These are phyloP conservation scores for Dothideomycetidae sp. DNA, from an alignment of 2,329 filamentous ascomycete species.

Conservation along the genomic window DNA sequence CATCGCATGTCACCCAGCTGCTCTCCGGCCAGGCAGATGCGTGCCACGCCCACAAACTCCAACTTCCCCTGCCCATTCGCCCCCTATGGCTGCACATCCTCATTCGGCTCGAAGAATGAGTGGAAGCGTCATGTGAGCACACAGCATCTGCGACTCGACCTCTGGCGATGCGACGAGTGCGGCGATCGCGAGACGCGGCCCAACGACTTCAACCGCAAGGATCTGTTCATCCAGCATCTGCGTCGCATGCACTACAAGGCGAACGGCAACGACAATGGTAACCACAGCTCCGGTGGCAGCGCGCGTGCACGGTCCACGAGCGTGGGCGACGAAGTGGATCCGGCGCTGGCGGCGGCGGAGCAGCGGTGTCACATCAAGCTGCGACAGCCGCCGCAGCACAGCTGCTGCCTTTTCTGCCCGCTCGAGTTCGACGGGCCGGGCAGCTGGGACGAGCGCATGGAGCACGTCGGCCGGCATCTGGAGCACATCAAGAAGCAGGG, in stretches of 20 bases:
- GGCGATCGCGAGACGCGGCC: slow-evolving; percentile 17
- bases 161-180: slow-evolving; percentile 62
- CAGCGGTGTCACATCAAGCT: slow-evolving; percentile 49
- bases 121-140: slow-evolving; percentile 83
- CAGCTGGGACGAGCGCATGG: slow-evolving; percentile 72
- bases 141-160: slow-evolving; percentile 61
- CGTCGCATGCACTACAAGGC: slow-evolving; percentile 62
- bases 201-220: slow-evolving; percentile 78
- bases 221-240: slow-evolving; percentile 79
- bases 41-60: slow-evolving; percentile 25
- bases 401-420: slow-evolving; percentile 51
- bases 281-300: slow-evolving; percentile 17
- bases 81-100: slow-evolving; percentile 58
- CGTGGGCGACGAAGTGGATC: slow-evolving; percentile 13
- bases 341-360: slow-evolving; percentile 32
- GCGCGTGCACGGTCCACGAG: slow-evolving; percentile 9
- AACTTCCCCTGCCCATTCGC: slow-evolving; percentile 64
- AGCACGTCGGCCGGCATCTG: slow-evolving; percentile 72
- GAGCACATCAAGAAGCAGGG: slow-evolving; percentile 39
- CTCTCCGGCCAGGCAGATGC: slow-evolving; percentile 31
- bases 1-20: slow-evolving; percentile 28
- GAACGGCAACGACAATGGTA: slow-evolving; percentile 13
- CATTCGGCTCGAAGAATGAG: slow-evolving; percentile 75
- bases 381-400: slow-evolving; percentile 45
- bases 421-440: slow-evolving; percentile 47